Base-by-base conservation (phyloP, 31 red algal genomes). In the Endocladia muricata region DNA sequence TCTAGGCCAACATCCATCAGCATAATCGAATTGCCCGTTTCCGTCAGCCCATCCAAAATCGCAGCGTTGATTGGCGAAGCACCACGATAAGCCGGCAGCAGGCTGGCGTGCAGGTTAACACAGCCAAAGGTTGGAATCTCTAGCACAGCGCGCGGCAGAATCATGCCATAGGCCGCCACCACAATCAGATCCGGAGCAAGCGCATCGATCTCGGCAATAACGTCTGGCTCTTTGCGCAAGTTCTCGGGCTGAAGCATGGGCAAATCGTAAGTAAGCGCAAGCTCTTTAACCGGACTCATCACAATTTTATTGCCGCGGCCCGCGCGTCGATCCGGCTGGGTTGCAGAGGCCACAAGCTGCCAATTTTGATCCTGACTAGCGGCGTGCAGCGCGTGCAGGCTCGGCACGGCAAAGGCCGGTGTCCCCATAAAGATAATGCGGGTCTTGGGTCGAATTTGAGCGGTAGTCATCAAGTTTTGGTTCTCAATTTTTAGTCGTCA, bases 51-150 rank as follows among this genome's bases (percentile, higher is more conserved):
- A 47, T 58, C 81, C 64, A 74, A 49, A 21, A 99, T 56, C 32
- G 97, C 88, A 49, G 89, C 79, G 39, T 67, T 92, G 22, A 99
- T 84, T 28, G 97, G 97, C 58, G 97, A 88, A 3, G 97, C 97
- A 32, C 97, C 97, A 22, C 97, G 92, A 64, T 55, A 99, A 32
- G 44, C 58, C 17, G 97, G 97, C 7, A 99, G 84, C 2, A 95
- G 66, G 47, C 73, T 82, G 21, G 92, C 89, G 68, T 99, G 97
- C 25, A 99, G 90, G 77, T 99, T 99, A 0, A 99, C 78, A 7
- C 83, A 88, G 37, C 97, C 97, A 68, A 87, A 83, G 22, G 66
- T 55, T 26, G 97, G 88, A 15, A 93, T 86, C 41, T 87, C 68
- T 15, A 99, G 69, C 68, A 99, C 89, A 17, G 47, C 25, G 65